A percentile compares a stretch with the other conserved stretches of the same genome.
These are phyloP conservation scores for Exophiala sp. DNA, from an alignment of 2,329 filamentous ascomycete species.

Conservation along the genomic window DNA sequence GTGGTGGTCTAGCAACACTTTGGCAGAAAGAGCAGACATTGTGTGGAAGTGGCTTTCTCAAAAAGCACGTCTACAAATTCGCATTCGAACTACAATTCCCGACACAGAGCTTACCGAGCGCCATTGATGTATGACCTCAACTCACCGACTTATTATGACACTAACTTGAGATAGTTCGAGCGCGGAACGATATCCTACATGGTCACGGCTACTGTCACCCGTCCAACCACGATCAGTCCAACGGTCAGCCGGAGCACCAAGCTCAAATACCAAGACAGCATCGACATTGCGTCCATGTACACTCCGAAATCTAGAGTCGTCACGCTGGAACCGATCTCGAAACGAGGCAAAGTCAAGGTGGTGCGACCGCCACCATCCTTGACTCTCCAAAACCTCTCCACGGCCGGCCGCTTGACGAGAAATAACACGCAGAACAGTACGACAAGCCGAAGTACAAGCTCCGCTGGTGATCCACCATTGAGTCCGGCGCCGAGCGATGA, in stretches of 20 bases:
- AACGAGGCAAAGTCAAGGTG: conserved; percentile 60
- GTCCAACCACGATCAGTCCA: conserved; percentile 79
- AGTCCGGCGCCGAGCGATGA: conserved; percentile 61
- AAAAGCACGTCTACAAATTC: conserved; percentile 64
- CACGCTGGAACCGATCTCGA: conserved; percentile 81
- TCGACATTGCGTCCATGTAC: conserved; percentile 75
- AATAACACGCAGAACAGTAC: conserved; percentile 29
- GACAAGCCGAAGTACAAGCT: conserved; percentile 22
- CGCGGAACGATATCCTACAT: conserved; percentile 89
- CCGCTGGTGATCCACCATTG: conserved; percentile 39
- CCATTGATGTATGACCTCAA: conserved; percentile 69
- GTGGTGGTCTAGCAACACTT: conserved; percentile 61
- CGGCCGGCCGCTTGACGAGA: conserved; percentile 43
- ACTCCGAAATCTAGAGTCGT: conserved; percentile 77
- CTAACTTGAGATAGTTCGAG: conserved; percentile 68
- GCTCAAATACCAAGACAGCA: conserved; percentile 72
- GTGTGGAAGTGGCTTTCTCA: conserved; percentile 61
- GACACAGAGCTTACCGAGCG: conserved; percentile 65
- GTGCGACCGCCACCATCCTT: conserved; percentile 45
- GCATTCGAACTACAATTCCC: conserved; percentile 63
- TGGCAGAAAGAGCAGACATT: conserved; percentile 64
- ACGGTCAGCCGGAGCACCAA: conserved; percentile 77
- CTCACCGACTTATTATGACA: conserved; percentile 16
- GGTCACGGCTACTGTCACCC: conserved; percentile 82
- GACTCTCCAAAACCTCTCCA: conserved; percentile 42